Evolutionary conservation across 2,329 filamentous ascomycete species (phyloP).

Genomic region (Aureobasidium musti): DNA sequence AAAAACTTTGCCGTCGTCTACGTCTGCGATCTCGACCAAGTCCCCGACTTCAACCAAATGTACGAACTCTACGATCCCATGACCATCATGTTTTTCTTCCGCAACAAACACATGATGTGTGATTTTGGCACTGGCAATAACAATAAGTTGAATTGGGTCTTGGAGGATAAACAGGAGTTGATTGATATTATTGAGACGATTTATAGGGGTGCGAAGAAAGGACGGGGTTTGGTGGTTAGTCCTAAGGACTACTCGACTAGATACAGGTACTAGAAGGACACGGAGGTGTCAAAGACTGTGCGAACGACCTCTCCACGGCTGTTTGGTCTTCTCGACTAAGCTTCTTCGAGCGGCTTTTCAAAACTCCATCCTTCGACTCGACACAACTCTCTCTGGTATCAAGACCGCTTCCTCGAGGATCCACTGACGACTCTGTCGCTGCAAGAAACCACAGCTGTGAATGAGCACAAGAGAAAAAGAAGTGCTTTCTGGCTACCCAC

Average conservation of each 20-base stretch:
- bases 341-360: not conserved
- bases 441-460: no score
- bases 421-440: not conserved
- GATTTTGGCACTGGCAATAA: constrained; percentile 99
- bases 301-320: not conserved
- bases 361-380: not conserved
- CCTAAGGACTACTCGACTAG: constrained; percentile 81
- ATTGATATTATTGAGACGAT: constrained; percentile 99
- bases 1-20: constrained; percentile 95
- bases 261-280: constrained; percentile 61
- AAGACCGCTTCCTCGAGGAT: not conserved
- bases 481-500: not conserved
- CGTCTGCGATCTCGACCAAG: constrained; percentile 87
- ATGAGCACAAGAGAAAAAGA: not conserved
- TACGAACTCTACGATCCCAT: constrained; percentile 80
- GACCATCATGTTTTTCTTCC: constrained; percentile 97
- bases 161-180: constrained; percentile 97
- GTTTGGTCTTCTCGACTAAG: no score
- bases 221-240: constrained; percentile 90
- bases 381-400: not conserved
- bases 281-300: not conserved
- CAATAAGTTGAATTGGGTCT: constrained; percentile 95
- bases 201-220: constrained; percentile 98
- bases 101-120: constrained; percentile 99
- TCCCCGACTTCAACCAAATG: constrained; percentile 95